Base-by-base conservation (phyloP, 192 early-diverging fungal species). In the Podila verticillata region DNA sequence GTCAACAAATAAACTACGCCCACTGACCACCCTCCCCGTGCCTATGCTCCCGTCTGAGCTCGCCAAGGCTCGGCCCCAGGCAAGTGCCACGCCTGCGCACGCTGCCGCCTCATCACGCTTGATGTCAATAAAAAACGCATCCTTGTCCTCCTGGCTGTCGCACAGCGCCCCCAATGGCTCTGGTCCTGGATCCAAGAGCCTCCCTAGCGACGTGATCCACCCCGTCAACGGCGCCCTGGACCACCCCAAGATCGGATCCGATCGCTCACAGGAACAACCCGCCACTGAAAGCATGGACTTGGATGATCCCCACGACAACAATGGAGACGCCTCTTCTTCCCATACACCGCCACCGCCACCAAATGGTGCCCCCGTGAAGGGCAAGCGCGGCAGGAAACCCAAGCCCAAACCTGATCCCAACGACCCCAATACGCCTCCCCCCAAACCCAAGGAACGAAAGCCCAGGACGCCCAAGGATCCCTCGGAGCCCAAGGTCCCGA, bases 41-140 rank as follows among this genome's bases (percentile, higher is more conserved):
- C 70, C 65, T n/a, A 72, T 64, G 70, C 65, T 72, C 13, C 77
- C 77, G 10, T 65, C 77, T 2, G 66, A 68, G 22, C 68, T 44
- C 39, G 64, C 24, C 75, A 66, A 10, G 57, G 59, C 22, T 49
- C 51, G 32, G 62, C 54, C n/a, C 19, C 75, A 19, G 22, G 13
- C 12, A 44, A 44, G 39, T n/a, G n/a, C n/a, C 39, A 44, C 15
- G 15, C 3, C 51, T 54, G 22, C 24, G 8, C 51, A 2, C 9
- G 17, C 51, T 2, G 44, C 51, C 7, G 9, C 51, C n/a, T 26
- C 6, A 24, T 17, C 51, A 54, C 24, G 5, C 51, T 24, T 9
- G 15, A 2, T 15, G 13, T 44, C 39, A 44, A 44, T 26, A 24
- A 54, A 26, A 26, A n/a, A n/a, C 51, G 20, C 51, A 54, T 54